phyloP scores from a whole-genome alignment of 257 asterid genomes.

The Ehretia macrophylla region DNA sequence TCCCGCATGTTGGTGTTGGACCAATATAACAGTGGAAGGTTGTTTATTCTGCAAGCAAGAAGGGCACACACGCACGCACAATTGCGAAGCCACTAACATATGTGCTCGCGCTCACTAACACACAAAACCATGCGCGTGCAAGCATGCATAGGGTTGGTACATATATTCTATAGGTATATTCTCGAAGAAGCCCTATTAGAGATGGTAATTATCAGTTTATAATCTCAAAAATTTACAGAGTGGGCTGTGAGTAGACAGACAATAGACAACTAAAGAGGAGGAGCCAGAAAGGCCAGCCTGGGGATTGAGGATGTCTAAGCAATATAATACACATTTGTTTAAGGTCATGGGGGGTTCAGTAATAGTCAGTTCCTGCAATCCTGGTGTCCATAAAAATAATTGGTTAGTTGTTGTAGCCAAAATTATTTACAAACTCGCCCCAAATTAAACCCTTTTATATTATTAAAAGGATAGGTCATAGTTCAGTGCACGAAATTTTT shows the following conservation, averaged over 20 bases:
- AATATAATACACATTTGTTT: background rate
- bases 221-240: background rate
- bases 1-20: background rate
- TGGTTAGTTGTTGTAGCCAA: background rate
- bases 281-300: slow-evolving; percentile 4
- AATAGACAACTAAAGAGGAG: background rate
- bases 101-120: background rate
- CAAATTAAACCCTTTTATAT: too few relatives aligned
- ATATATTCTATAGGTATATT: background rate
- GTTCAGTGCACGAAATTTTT: too few relatives aligned
- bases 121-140: slow-evolving; percentile 5
- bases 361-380: background rate
- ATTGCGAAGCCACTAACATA: too few relatives aligned
- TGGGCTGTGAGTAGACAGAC: slow-evolving; percentile 1
- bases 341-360: background rate
- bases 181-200: background rate
- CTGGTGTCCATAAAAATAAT: background rate
- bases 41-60: background rate
- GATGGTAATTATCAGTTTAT: background rate
- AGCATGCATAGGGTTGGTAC: background rate
- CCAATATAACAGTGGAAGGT: background rate
- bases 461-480: too few relatives aligned
- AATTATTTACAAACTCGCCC: too few relatives aligned
- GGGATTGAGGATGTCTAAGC: slow-evolving; percentile 4
- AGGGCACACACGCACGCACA: background rate